These are phyloP conservation scores for Spergularia marina DNA, from an alignment of 148 eudicot genomes.

Conservation along the genomic window DNA sequence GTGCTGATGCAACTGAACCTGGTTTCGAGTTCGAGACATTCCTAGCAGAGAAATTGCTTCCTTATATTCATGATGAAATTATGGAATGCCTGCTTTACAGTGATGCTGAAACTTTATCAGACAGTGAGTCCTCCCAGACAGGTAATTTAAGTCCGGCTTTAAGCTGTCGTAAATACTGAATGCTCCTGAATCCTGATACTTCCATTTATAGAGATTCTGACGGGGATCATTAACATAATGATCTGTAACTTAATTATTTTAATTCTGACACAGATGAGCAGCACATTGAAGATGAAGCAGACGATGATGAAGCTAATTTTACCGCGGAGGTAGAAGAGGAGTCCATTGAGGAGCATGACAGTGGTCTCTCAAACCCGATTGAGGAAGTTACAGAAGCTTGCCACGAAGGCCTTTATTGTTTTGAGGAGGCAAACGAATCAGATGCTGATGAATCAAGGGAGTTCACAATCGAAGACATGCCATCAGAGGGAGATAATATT, in stretches of 20 bases:
- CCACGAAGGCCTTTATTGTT: slow-evolving; percentile 12
- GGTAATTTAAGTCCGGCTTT: slow-evolving; percentile 12
- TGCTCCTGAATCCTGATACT: background rate
- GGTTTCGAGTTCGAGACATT: slow-evolving; percentile 24
- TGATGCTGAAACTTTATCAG: slow-evolving; percentile 33
- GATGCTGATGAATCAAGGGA: slow-evolving; percentile 7
- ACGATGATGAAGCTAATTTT: slow-evolving; percentile 12
- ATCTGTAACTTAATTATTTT: background rate
- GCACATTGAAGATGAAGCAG: slow-evolving; percentile 9
- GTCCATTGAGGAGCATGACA: slow-evolving; percentile 3
- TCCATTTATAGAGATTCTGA: background rate
- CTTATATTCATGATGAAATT: slow-evolving; percentile 41
- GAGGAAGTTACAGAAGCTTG: slow-evolving; percentile 9
- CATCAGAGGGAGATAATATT: background rate
- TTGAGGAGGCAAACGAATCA: slow-evolving; percentile 11
- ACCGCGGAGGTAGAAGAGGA: background rate
- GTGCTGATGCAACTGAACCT: slow-evolving; percentile 22
- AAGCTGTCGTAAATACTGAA: background rate
- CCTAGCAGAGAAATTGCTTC: slow-evolving; percentile 22
- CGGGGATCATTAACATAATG: no score
- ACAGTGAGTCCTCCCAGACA: slow-evolving; percentile 25
- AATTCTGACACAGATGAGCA: slow-evolving; percentile 19
- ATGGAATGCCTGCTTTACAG: slow-evolving; percentile 31
- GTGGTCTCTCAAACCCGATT: background rate
- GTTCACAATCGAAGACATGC: background rate